Base-by-base conservation (phyloP, 225 moss, liverwort and hornwort genomes). In the Asterella californica region DNA sequence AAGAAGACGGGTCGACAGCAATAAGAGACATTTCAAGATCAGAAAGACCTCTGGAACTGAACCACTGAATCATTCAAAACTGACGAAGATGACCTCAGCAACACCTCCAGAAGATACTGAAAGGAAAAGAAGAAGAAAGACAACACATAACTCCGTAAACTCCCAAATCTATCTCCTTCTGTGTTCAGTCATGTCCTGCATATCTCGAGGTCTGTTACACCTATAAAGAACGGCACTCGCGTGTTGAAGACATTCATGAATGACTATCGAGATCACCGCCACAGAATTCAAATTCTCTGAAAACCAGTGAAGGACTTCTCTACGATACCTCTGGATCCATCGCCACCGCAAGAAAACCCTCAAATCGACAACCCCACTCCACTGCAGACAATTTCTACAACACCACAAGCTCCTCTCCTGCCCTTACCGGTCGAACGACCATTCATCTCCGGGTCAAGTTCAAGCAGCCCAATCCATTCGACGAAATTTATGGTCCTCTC, bases 401-500 rank as follows among this genome's bases (percentile, higher is more conserved):
- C 25, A 71, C 47, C 71, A 71, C 46, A 27, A 71, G 47, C 71
- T 48, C 48, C 25, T 46, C 71, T 71, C 27, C 38, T 42, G 10
- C 47, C 67, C 25, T 25, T 71, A 71, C 71, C 71, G 71, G 71
- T 14, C 24, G 24, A 24, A 27, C 57, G 21, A 71, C 71, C 71
- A 71, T 71, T 71, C 74, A 32, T 33, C 32, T 19, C 17, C 7
- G 74, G 72, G 32, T 29, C 52, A 33, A 74, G 29, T 74, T 74
- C 47, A 32, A 53, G 52, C 74, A 53, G 33, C 74, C 17, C 29
- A 53, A 33, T 29, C 14, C 32, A 74, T 32, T 33, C 14, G 74
- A 49, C 52, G 74, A 74, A 74, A 74, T 74, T 74, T 74, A 74
- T 74, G 52, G 53, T 50, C 74, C 29, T n/a, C 37, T 65, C 65